Base-by-base conservation (phyloP, 768 basidiomycete genomes). In the Pleurotus salmoneostramineus region DNA sequence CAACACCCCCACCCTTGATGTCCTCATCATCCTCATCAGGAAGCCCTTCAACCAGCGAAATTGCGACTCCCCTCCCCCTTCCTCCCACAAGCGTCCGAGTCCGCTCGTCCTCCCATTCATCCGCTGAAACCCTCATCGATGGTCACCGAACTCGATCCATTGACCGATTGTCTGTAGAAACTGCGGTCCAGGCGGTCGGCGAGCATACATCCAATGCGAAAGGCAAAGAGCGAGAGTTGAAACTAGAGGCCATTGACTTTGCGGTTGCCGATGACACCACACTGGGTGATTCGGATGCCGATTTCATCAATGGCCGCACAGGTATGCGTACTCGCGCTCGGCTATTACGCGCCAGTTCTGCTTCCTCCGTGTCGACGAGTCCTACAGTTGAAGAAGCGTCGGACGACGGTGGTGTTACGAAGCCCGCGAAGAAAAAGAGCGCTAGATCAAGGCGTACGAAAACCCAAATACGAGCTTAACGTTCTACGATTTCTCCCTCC, bases 51-150 rank as follows among this genome's bases (percentile, higher is more conserved):
- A 32, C 48, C 10, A 49, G 27, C 17, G 48, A 49, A 15, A 21
- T 49, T 8, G 27, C 48, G 27, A 49, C 48, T 5, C 48, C 48
- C 7, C 48, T 8, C 33, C 33, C 48, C 15, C 27, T 49, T 49
- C 48, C 48, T 27, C 12, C 10, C 27, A 32, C 48, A 17, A 8
- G 17, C 31, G 33, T 72, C 36, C 69, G 74, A 52, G 72, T 71
- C 55, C 66, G 77, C 42, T 77, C 75, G 10, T 71, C 66, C 15
- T 77, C 76, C 11, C 69, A 74, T 50, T 69, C 71, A 8, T 76
- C 75, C n/a, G 66, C 69, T 33, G 69, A 72, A 58, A 78, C 68
- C 5, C 57, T 74, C 3, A 63, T 74, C 21, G 70, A 66, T 10
- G 64, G 48, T 49, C 15, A 17, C 7, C 48, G 48, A 17, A 49